Evolutionary conservation across 2,329 filamentous ascomycete species (phyloP), one percentile per base, ranked within the genome.

Genomic region (Basipetospora sp.): DNA sequence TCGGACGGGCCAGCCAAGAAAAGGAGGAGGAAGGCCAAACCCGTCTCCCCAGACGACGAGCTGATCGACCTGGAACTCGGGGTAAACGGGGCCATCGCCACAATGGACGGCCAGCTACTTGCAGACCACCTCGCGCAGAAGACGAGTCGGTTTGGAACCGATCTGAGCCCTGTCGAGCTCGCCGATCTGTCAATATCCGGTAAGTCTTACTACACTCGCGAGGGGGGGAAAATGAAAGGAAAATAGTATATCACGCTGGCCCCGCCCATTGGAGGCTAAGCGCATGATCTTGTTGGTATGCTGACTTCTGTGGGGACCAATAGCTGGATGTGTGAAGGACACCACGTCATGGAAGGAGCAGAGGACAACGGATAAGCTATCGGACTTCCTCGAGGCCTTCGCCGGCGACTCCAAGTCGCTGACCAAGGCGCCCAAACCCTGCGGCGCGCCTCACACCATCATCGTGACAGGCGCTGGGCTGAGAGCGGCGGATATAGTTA

Each of bases 121-220:
- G 83, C 87, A 2, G 88, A 94, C 54, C 77, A 94, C 54, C 66
- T 94, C 43, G 81, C 81, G 5, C 79, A 90, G 52, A 74, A 81
- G 52, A 79, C 83, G 38, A 74, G 71, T 45, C 71, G 80, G 17
- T 92, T 88, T 51, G 82, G 85, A 38, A 74, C 72, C 19, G 80
- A 94, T 37, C 57, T 94, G 50, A 94, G 82, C 48, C 64, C 76
- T 1, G 71, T 96, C 29, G 90, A 98, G 59, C 63, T 93, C 22
- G 78, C 83, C 40, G 87, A 94, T 53, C 64, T 84, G 50, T 77
- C 81, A 39, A 67, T 96, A 37, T 76, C 84, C 47, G 78, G 84
- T 86, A 66, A 48, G 64, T n/a, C n/a, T n/a, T n/a, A n/a, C n/a
- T n/a, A n/a, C n/a, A n/a, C n/a, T n/a, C n/a, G n/a, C n/a, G n/a